Evolutionary conservation across 2,329 filamentous ascomycete species (phyloP).

Genomic region (Elsinoe arachidis): DNA sequence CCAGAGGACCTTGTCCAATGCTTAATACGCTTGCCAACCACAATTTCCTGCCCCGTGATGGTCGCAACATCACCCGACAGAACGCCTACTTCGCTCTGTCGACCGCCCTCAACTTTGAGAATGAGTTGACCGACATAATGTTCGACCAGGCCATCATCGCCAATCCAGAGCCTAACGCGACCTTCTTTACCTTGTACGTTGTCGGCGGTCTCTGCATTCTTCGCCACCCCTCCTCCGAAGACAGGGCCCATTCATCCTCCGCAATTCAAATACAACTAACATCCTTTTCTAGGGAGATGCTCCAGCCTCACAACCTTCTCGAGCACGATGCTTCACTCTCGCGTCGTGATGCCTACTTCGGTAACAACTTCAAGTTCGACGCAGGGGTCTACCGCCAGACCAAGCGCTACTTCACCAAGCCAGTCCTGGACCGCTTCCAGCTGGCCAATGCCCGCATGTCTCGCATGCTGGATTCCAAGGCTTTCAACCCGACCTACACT

Average conservation of each 20-base stretch:
- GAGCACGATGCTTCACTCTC: conserved; percentile 4
- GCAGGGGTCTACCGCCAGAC: background rate
- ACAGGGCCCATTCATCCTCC: too few relatives aligned
- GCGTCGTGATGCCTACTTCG: conserved; percentile 1
- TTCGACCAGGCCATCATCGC: background rate
- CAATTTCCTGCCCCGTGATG: conserved; percentile 19
- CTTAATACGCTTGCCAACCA: conserved; percentile 22
- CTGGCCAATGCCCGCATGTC: background rate
- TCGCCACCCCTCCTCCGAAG: too few relatives aligned
- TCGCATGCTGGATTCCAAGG: conserved; percentile 5
- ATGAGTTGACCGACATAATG: background rate
- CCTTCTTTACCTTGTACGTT: background rate
- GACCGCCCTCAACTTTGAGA: conserved; percentile 2
- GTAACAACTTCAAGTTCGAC: conserved; percentile 2
- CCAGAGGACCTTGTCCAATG: conserved; percentile 24
- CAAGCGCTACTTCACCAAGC: background rate
- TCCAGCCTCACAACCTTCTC: conserved; percentile 9
- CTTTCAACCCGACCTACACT: conserved; percentile 5
- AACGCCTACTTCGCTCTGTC: background rate
- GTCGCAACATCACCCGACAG: conserved; percentile 13
- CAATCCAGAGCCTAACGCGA: background rate
- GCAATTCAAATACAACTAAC: background rate
- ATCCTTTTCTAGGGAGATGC: background rate
- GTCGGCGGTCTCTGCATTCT: background rate
- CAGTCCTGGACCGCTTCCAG: background rate